Conservation (phyloP, 1,284 basidiomycete genomes). For the Ustilago xerochloae region DNA sequence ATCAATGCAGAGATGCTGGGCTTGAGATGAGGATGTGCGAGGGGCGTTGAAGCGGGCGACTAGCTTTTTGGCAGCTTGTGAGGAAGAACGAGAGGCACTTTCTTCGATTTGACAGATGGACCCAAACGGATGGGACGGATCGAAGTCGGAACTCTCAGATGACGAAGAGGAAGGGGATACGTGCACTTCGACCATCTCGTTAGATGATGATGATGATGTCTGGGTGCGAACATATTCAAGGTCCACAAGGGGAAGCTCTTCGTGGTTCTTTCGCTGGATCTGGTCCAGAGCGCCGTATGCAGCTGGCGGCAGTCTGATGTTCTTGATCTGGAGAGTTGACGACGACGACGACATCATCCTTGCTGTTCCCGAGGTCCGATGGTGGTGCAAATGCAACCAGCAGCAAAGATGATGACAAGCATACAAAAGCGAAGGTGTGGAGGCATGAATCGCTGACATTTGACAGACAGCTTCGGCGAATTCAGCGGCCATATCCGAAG, state of each 20-base stretch:
- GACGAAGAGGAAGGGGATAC: not conserved
- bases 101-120: not conserved
- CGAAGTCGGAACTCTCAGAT: not conserved
- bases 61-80: not conserved
- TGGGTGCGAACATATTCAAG: constrained; percentile 12
- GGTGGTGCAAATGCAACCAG: no score
- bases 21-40: not conserved
- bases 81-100: not conserved
- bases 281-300: constrained; percentile 9
- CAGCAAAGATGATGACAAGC: no score
- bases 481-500: no score
- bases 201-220: not conserved
- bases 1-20: constrained; percentile 12
- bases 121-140: not conserved
- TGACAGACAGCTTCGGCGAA: no score
- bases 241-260: constrained; percentile 16
- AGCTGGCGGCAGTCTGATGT: constrained; percentile 14
- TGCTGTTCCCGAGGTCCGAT: no score
- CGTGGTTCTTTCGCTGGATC: not conserved
- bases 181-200: constrained; percentile 5
- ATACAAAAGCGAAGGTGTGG: no score
- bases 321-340: not conserved
- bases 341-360: no score
- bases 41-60: constrained; percentile 2
- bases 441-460: no score